Base-by-base conservation (phyloP, 2,329 filamentous ascomycete genomes). In the Fusarium avenaceum region DNA sequence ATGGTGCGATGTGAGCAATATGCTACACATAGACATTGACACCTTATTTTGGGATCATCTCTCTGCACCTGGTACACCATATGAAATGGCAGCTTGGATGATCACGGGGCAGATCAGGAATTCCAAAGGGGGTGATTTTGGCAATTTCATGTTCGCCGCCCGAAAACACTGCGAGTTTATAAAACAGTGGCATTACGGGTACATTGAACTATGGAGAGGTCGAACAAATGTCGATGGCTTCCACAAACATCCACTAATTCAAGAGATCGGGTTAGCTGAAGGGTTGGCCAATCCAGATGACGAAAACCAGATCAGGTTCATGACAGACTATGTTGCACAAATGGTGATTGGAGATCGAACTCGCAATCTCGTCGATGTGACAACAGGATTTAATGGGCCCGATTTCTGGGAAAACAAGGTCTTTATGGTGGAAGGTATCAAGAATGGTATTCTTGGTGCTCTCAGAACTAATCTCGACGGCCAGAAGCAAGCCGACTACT, bases 141-240 rank as follows among this genome's bases (percentile, higher is more conserved):
- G 75, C 13, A 85, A 84, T 50, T 80, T 78, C 52, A 79, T 84
- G 65, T 65, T 84, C 0, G 81, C 80, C 1, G 76, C 79, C 0
- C 76, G 81, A 6, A 81, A 80, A 32, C 76, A 77, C 2, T 81
- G 80, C 57, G 46, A 72, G 3, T 83, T 84, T 42, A 80, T 84
- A 63, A 78, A 76, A 51, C 77, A 76, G 70, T 83, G 82, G 82
- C 78, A 82, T 57, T 45, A 76, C 3, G 66, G 76, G 1, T 82
- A 77, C 65, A 75, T 73, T 13, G 72, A 76, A 42, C 66, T 81
- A 0, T 82, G 80, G 80, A 72, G 63, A 4, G 75, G 66, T 1
- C 71, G 63, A 5, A 77, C 77, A 4, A 79, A 76, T n/a, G 72
- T 69, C 4, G 69, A 73, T 6, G 79, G 75, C 3, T 77, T 80